Conservation (phyloP, 1,139 yeast genomes). For the Pichia sp. region DNA sequence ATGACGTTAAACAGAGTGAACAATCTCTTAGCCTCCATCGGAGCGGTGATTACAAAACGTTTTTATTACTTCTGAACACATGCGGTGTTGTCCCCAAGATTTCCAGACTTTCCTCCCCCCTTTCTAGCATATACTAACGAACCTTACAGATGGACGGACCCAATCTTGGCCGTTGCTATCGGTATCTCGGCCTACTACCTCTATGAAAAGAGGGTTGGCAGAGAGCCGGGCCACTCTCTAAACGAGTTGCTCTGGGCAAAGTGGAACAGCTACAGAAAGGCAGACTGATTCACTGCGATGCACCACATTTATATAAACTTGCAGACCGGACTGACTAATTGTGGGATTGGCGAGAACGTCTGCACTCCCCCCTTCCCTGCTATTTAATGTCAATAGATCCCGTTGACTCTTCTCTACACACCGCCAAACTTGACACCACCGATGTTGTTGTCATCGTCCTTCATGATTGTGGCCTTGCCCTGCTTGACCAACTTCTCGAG, state of each 20-base stretch:
- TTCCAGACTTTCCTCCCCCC: too few species aligned
- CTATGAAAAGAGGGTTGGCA: constrained; percentile 52
- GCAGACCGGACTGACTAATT: constrained; percentile 1
- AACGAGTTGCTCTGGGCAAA: constrained; percentile 36
- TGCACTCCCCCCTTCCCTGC: background rate
- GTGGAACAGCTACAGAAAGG: background rate
- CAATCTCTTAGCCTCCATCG: constrained; percentile 4
- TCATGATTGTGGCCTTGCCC: constrained; percentile 63
- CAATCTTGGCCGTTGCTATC: constrained; percentile 52
- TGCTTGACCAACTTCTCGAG: constrained; percentile 58
- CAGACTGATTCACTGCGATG: background rate
- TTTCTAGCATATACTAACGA: constrained; percentile 4
- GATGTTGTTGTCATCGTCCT: constrained; percentile 47
- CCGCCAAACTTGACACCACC: constrained; percentile 59
- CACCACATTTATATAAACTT: background rate
- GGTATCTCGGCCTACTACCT: constrained; percentile 59
- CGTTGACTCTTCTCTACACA: background rate
- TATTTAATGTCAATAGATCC: background rate
- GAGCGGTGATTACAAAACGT: constrained; percentile 15
- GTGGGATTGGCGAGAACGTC: constrained; percentile 7
- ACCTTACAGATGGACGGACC: constrained; percentile 38
- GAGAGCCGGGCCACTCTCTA: constrained; percentile 54
- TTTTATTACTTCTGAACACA: background rate
- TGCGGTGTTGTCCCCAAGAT: background rate
- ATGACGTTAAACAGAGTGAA: constrained; percentile 8